phyloP scores from a whole-genome alignment of 2,329 filamentous ascomycete genomes.

The Colletotrichum gigasporum region DNA sequence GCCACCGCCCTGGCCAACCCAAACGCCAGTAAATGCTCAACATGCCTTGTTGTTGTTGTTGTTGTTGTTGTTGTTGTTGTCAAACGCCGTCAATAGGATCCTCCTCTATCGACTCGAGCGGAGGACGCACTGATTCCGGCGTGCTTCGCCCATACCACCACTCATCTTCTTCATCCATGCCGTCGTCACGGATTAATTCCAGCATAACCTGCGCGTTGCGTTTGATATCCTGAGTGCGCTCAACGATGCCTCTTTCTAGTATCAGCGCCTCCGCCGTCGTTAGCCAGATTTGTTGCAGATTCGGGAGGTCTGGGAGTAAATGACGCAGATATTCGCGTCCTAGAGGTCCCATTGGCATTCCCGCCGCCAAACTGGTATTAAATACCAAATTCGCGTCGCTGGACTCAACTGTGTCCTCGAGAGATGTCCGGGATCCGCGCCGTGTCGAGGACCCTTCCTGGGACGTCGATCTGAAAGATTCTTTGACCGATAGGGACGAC shows the following conservation, averaged over 20 bases:
- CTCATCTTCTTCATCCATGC: constrained; percentile 66
- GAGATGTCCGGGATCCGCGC: constrained; percentile 8
- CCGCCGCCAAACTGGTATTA: constrained; percentile 66
- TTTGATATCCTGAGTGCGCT: constrained; percentile 67
- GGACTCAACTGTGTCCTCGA: constrained; percentile 1
- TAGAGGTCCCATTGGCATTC: constrained; percentile 70
- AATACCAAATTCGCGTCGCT: constrained; percentile 52
- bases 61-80: too few species aligned
- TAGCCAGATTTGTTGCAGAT: constrained; percentile 70
- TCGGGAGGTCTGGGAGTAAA: constrained; percentile 64
- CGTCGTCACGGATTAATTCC: constrained; percentile 71
- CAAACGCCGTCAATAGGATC: constrained; percentile 50
- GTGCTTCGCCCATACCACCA: constrained; percentile 68
- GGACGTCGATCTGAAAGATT: constrained; percentile 36
- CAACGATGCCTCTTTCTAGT: constrained; percentile 66
- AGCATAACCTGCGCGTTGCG: constrained; percentile 70
- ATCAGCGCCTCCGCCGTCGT: constrained; percentile 71
- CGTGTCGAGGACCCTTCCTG: constrained; percentile 20
- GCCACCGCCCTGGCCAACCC: constrained; percentile 6
- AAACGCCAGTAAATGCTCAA: constrained; percentile 34
- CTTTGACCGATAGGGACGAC: constrained; percentile 50
- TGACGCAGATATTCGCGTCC: constrained; percentile 58
- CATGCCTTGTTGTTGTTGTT: constrained; percentile 10
- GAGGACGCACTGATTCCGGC: constrained; percentile 64
- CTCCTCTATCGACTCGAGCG: constrained; percentile 61